Base-by-base conservation (phyloP, 1,284 basidiomycete genomes). In the Cystobasidium slooffiae region DNA sequence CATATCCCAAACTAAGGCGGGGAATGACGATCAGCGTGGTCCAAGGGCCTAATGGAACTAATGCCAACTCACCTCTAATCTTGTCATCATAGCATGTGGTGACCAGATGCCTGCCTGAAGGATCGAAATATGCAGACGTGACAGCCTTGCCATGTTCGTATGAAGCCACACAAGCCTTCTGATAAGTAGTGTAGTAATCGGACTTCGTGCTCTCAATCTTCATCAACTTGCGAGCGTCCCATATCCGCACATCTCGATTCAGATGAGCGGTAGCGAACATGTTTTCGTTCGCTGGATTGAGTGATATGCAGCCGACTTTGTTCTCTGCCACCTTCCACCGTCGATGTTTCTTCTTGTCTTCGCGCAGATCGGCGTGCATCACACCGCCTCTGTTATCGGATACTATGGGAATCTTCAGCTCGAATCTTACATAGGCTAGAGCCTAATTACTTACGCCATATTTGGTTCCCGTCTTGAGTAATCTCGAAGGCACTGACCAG, bases 41-140 rank as follows among this genome's bases (percentile, higher is more conserved):
- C n/a, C n/a, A n/a, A n/a, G n/a, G n/a, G n/a, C n/a, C n/a, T n/a
- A n/a, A n/a, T n/a, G n/a, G n/a, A n/a, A n/a, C n/a, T n/a, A n/a
- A n/a, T n/a, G n/a, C n/a, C n/a, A 39, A 62, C 70, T 14, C 46
- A 75, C 75, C 47, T 61, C 72, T 52, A 14, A 69, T 24, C 20
- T 37, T 43, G 63, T 68, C 58, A 43, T 76, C 75, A 47, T 76
- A 76, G 22, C 46, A 47, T 12, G 75, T 76, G 31, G 47, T 66
- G 16, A 75, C 14, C n/a, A 75, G 20, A 24, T 65, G 51, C 49
- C 80, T 76, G 0, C 84, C 84, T 72, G 80, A 82, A n/a, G 82
- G 81, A 77, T 85, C 84, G 81, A 84, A 85, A 75, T 84, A 84
- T 0, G 84, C 83, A 1, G 82, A 80, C 31, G 82, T 82, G 76